Base-by-base conservation (phyloP, 306 rosid genomes). In the Vicia faba region DNA sequence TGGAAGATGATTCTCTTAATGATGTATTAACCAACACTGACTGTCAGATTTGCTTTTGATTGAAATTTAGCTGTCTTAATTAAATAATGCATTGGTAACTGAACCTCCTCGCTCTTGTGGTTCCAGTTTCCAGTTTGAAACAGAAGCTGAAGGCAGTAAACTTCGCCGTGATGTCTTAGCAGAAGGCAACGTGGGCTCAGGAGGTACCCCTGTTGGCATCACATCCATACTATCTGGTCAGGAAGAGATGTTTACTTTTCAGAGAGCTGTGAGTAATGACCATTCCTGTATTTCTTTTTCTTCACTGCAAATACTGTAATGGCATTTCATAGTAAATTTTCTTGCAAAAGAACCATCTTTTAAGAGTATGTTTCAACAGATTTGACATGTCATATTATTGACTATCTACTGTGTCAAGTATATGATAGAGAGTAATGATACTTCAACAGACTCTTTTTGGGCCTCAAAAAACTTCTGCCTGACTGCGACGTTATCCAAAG, bases 191-290 rank as follows among this genome's bases (percentile, higher is more conserved):
- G 83, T 93, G 55, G 75, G 97, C 61, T 76, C 95, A 56, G 95
- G 86, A 66, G 97, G 90, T 56, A 43, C 89, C 68, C 85, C 90
- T 14, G 65, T 81, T 16, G 84, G 87, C 20, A 84, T 93, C 71
- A 80, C 86, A 65, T 80, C 97, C 33, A 83, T 85, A 82, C 74
- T 88, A 48, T 93, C 98, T 46, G 97, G 97, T 66, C 95, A 88
- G 78, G 98, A 93, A 82, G 98, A 93, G 80, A 80, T 81, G 86
- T 89, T 93, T 84, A 96, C 98, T 68, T 93, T 93, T 78, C 88
- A 81, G 38, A 84, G 96, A 77, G 98, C 97, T 68, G 98, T 90
- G 81, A 89, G 97, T 88, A 51, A 44, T 23, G 41, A 57, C 65
- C 23, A 70, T 23, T 74, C 49, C 66, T 5, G 51, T 66, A 49